A percentile compares a stretch with the other conserved stretches of the same genome.
Evolutionary conservation across 2,329 filamentous ascomycete species (phyloP).

Genomic region (Cercospora sp.): DNA sequence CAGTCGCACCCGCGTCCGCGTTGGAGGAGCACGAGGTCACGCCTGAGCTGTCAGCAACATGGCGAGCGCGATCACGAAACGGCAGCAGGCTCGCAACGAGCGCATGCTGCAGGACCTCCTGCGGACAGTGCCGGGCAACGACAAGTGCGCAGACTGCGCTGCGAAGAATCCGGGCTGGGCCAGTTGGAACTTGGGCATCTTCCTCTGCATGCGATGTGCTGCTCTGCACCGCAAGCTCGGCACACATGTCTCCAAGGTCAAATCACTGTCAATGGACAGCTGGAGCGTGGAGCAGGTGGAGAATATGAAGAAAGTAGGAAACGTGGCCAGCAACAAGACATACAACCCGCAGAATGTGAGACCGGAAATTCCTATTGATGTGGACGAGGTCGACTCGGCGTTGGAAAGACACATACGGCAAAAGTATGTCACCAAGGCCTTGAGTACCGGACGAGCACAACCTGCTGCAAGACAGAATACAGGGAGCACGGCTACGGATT

Average conservation of each 20-base stretch:
- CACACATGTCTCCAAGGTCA: conserved; percentile 97
- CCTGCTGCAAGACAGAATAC: conserved; percentile 54
- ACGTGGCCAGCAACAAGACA: conserved; percentile 77
- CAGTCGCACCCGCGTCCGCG: conserved; percentile 11
- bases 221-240: conserved; percentile 93
- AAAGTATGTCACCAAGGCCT: conserved; percentile 76
- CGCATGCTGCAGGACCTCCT: conserved; percentile 86
- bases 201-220: conserved; percentile 97
- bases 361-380: conserved; percentile 82
- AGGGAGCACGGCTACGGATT: conserved; percentile 53
- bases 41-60: conserved; percentile 47
- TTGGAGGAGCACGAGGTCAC: conserved; percentile 12
- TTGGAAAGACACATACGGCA: conserved; percentile 95
- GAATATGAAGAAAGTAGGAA: conserved; percentile 95
- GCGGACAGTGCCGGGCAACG: conserved; percentile 81
- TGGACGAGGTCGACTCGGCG: conserved; percentile 86
- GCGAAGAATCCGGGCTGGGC: conserved; percentile 94
- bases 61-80: conserved; percentile 81
- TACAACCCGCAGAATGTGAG: conserved; percentile 86
- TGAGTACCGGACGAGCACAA: conserved; percentile 30
- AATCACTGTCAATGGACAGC: conserved; percentile 97
- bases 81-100: conserved; percentile 97
- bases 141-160: conserved; percentile 89
- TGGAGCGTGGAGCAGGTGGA: conserved; percentile 97
- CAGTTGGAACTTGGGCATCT: conserved; percentile 97